Base-by-base conservation (phyloP, 495 filamentous ascomycete genomes). In the Penicillium flavigenum region DNA sequence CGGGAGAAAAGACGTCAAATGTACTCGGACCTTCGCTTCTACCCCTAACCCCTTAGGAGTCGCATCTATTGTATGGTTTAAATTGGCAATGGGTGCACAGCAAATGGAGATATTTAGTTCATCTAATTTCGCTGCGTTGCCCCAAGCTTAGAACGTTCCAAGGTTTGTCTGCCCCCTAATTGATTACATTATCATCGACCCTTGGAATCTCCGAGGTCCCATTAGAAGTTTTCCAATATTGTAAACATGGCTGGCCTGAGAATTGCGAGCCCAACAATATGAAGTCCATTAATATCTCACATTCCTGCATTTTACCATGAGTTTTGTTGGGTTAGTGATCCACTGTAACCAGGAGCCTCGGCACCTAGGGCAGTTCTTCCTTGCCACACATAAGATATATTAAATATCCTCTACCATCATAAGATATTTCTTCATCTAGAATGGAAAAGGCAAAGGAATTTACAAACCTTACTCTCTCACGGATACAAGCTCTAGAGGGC, bases 251-350 rank as follows among this genome's bases (percentile, higher is more conserved):
- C n/a, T 38, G 34, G 12, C 43, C 27, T 9, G 43, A 26, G 14
- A n/a, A 27, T 27, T 46, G 7, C 22, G 12, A 46, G 24, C 26
- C 16, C 45, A 47, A 47, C 24, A 29, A 29, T 29, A 29, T 29
- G 2, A 16, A 29, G 12, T 7, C 7, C 16, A 47, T 5, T 11
- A 29, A 47, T 47, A 29, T 47, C 14, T 29, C 45, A 31, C 14
- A 29, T 19, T 29, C 16, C 14, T 24, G 6, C 16, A 46, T 27
- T 11, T 29, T 8, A 16, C 20, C 14, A 16, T 6, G 11, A 1
- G 8, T 46, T 47, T 47, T 47, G 45, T 47, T 47, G 45, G 26
- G 45, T 29, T 29, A 29, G 26, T 11, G 45, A 47, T 47, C 45
- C 45, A 47, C 45, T n/a, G 26, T 10, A 17, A 29, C 45, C 26